Evolutionary conservation across 345 rosid species (phyloP).

Genomic region (Noccaea caerulescens): DNA sequence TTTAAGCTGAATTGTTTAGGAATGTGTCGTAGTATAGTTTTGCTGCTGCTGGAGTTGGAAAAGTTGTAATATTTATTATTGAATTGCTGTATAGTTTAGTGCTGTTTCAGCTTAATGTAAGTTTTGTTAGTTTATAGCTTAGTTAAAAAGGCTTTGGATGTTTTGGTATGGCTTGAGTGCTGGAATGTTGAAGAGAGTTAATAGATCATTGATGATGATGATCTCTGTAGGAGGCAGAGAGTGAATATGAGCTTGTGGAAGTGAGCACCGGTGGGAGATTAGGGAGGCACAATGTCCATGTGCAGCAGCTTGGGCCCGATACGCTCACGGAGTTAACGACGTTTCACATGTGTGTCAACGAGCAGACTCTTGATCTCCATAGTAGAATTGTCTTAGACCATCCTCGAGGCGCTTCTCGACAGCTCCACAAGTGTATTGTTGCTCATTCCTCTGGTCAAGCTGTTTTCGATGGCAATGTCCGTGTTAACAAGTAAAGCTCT

Average conservation of each 20-base stretch:
- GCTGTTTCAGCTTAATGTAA: slow-evolving; percentile 1
- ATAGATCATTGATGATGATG: not conserved
- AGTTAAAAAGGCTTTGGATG: not conserved
- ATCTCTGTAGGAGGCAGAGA: slow-evolving; percentile 64
- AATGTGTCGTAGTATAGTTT: slow-evolving; percentile 9
- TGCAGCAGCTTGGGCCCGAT: slow-evolving; percentile 86
- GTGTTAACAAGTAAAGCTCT: slow-evolving; percentile 72
- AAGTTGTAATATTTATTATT: slow-evolving; percentile 22
- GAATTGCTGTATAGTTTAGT: not conserved
- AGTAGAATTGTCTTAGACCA: slow-evolving; percentile 84
- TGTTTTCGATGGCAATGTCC: slow-evolving; percentile 88
- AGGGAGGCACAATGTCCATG: slow-evolving; percentile 91
- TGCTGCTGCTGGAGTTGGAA: not conserved
- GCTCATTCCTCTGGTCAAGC: slow-evolving; percentile 92
- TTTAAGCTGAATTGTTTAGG: not conserved
- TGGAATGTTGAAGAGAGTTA: not conserved
- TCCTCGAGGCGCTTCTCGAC: slow-evolving; percentile 78
- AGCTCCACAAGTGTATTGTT: slow-evolving; percentile 94
- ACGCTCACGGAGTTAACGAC: slow-evolving; percentile 82
- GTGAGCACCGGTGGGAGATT: slow-evolving; percentile 90
- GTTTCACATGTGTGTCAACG: slow-evolving; percentile 69
- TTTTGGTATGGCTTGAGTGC: not conserved
- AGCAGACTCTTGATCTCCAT: slow-evolving; percentile 90
- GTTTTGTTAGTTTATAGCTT: not conserved
- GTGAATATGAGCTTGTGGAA: slow-evolving; percentile 84